Conservation (phyloP, 768 basidiomycete species). For the Russula ochroleuca region DNA sequence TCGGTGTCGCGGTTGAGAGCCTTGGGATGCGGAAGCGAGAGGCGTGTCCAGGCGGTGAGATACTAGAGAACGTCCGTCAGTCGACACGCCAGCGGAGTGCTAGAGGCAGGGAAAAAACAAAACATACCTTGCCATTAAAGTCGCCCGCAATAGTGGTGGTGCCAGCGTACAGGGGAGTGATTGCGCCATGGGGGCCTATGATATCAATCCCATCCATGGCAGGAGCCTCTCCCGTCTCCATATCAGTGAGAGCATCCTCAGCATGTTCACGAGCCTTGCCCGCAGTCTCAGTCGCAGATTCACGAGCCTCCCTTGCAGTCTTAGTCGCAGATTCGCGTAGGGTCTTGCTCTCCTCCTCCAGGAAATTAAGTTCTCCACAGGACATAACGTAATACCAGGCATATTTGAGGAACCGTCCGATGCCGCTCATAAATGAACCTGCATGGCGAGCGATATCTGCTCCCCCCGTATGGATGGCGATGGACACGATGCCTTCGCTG, state of each 20-base stretch:
- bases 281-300: too few relatives aligned
- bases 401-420: background rate
- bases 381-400: background rate
- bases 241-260: background rate
- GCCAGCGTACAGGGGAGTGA: constrained; percentile 3
- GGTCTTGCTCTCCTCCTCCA: background rate
- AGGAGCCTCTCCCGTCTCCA: background rate
- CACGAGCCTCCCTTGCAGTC: too few relatives aligned
- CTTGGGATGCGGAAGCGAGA: constrained; percentile 5
- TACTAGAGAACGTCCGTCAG: background rate
- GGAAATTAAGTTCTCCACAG: constrained; percentile 1
- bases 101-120: background rate
- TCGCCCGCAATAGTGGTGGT: background rate
- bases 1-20: background rate
- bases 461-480: constrained; percentile 15
- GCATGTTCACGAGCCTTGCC: too few relatives aligned
- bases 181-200: background rate
- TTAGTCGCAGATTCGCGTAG: too few relatives aligned
- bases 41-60: constrained; percentile 6
- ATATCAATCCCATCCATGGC: background rate
- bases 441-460: constrained; percentile 4
- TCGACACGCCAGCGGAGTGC: background rate
- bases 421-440: background rate
- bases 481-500: constrained; percentile 29
- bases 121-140: background rate